Evolutionary conservation across 1,284 basidiomycete species (phyloP), one percentile per base, ranked within the genome.

Genomic region (Rhodotorula glutinis): DNA sequence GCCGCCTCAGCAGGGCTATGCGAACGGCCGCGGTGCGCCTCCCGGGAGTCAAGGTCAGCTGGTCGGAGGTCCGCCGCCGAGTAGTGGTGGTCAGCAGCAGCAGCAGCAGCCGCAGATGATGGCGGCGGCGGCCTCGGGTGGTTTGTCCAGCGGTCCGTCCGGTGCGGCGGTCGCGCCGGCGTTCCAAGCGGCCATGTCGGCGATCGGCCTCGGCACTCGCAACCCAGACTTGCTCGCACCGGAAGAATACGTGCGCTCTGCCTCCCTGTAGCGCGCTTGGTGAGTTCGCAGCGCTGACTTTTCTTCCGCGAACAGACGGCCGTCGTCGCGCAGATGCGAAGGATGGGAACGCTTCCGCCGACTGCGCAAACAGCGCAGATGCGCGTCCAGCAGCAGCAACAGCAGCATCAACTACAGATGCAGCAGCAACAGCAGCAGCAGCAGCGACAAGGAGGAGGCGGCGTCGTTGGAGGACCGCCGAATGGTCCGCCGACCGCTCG

Each of bases 211-310:
- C 17, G 64, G 54, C 16, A 69, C 69, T 13, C 40, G 69, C 41
- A 64, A 73, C 33, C 65, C 69, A 1, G 66, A 73, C 2, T 47
- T 54, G 47, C 61, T 73, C 11, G 62, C 62, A 1, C 30, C 38
- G 9, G 72, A 73, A 16, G 72, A 73, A 54, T 65, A 69, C 27
- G 71, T 70, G 57, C 40, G 67, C n/a, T n/a, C n/a, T 66, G 5
- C 14, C 23, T n/a, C 11, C 9, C 3, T 14, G 11, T 5, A 25
- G 3, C 19, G 21, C 17, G 29, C 2, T 13, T 9, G 3, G 43
- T 2, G 33, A 1, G 5, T 7, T 7, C 33, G 14, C 16, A 1
- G 41, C n/a, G 8, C 27, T 57, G n/a, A 47, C 54, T 30, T 19
- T 10, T 41, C 17, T 27, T 16, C 16, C 2, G 13, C 29, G 27